Conservation (phyloP, 257 asterid species). For the Pogostemon cablin region DNA sequence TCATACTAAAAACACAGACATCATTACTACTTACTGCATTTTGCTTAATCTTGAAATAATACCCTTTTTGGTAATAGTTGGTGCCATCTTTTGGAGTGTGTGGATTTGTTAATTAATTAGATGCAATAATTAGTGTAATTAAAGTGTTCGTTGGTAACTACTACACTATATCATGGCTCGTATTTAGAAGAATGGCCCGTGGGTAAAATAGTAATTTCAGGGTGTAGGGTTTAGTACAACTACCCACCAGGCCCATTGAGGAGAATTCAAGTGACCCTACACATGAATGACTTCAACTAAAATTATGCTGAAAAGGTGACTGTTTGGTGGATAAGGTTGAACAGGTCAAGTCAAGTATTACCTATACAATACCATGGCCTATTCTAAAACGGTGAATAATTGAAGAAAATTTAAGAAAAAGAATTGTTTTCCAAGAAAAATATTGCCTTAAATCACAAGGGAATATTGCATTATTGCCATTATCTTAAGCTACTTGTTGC, state of each 20-base stretch:
- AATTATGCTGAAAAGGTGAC: not conserved
- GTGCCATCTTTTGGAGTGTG: not conserved
- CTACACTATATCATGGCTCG: too few relatives aligned
- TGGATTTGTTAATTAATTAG: not conserved
- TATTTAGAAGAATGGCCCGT: not conserved
- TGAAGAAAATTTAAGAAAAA: too few relatives aligned
- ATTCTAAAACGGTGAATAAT: not conserved
- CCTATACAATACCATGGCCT: not conserved
- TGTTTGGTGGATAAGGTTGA: constrained; percentile 48
- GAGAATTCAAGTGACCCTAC: constrained; percentile 3
- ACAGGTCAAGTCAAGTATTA: constrained; percentile 34
- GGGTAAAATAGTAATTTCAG: constrained; percentile 13
- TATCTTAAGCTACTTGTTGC: too few relatives aligned
- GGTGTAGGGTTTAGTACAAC: constrained; percentile 21
- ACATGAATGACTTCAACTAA: constrained; percentile 25
- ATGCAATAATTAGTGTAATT: not conserved
- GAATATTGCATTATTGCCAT: too few relatives aligned
- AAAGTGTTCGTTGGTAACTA: too few relatives aligned
- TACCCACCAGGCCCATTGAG: not conserved
- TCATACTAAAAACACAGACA: not conserved
- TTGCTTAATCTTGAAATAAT: constrained; percentile 28
- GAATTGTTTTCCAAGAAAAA: too few relatives aligned
- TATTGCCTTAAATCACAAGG: too few relatives aligned
- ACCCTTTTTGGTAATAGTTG: constrained; percentile 28
- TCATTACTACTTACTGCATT: constrained; percentile 5